phyloP scores from a whole-genome alignment of 2,329 filamentous ascomycete species.

The Chaetomiaceae sp. region DNA sequence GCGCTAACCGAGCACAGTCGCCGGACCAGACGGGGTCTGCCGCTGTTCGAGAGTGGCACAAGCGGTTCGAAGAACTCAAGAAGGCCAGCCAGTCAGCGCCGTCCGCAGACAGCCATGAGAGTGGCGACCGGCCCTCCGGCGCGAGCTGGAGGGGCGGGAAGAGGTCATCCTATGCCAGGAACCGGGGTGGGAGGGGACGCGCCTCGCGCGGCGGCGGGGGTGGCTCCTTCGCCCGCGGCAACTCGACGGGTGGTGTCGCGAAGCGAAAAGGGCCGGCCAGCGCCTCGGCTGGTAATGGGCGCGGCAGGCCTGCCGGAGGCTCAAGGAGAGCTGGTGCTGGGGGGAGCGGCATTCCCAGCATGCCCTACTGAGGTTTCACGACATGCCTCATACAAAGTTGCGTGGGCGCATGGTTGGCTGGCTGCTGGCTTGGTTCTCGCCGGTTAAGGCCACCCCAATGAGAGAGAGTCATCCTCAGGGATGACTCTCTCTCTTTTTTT shows the following conservation, averaged over 20 bases:
- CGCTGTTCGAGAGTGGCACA: constrained; percentile 28
- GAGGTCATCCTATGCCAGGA: neutral
- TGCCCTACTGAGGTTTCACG: constrained; percentile 16
- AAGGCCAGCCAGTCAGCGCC: neutral
- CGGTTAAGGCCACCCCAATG: too few species aligned
- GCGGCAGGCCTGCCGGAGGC: neutral
- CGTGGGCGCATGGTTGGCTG: too few species aligned
- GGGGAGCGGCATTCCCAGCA: constrained; percentile 14
- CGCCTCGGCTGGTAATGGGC: neutral
- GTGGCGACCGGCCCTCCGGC: constrained; percentile 10
- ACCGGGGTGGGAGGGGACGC: neutral
- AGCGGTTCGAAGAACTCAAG: constrained; percentile 28
- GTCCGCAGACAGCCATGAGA: neutral
- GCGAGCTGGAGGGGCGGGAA: constrained; percentile 22
- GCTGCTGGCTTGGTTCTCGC: too few species aligned
- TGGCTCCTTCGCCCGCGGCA: constrained; percentile 9
- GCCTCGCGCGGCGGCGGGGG: constrained; percentile 2
- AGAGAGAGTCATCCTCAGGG: too few species aligned
- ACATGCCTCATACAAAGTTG: too few species aligned
- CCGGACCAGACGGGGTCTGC: neutral
- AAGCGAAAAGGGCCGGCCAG: constrained; percentile 21
- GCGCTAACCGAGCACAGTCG: neutral
- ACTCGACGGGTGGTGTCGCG: constrained; percentile 21
- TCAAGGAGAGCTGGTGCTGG: constrained; percentile 1
- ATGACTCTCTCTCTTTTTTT: neutral